Evolutionary conservation across 148 eudicot species (phyloP).

Genomic region (Limonium bicolor): DNA sequence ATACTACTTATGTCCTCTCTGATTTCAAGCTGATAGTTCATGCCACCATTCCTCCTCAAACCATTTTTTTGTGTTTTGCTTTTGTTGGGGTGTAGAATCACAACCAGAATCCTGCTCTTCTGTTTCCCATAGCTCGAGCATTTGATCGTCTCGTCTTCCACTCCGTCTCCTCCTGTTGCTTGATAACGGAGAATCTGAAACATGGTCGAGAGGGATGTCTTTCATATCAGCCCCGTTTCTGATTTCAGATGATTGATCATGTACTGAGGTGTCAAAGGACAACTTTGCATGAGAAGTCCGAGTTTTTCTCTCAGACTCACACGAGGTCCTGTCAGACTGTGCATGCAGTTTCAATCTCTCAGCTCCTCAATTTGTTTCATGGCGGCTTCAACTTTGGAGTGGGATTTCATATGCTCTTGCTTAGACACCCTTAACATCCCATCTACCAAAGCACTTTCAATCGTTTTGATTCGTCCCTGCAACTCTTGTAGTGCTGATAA

Average conservation of each 20-base stretch:
- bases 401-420: slow-evolving; percentile 16
- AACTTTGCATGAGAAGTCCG: slow-evolving; percentile 10
- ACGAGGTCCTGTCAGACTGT: slow-evolving; percentile 8
- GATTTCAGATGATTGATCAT: slow-evolving; percentile 22
- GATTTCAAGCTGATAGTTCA: slow-evolving; percentile 11
- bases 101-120: slow-evolving; percentile 22
- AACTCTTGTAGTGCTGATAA: slow-evolving; percentile 39
- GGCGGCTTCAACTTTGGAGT: slow-evolving; percentile 24
- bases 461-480: slow-evolving; percentile 48
- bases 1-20: slow-evolving; percentile 8
- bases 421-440: slow-evolving; percentile 21
- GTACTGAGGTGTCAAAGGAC: slow-evolving; percentile 19
- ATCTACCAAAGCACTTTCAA: slow-evolving; percentile 25
- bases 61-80: slow-evolving; percentile 18
- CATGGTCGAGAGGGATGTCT: slow-evolving; percentile 82
- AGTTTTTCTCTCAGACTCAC: slow-evolving; percentile 20
- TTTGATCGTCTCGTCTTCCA: slow-evolving; percentile 39
- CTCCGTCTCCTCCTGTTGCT: slow-evolving; percentile 28
- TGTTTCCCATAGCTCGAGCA: slow-evolving; percentile 90
- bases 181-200: slow-evolving; percentile 26
- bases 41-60: slow-evolving; percentile 12
- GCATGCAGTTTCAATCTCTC: slow-evolving; percentile 19
- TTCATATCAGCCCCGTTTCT: slow-evolving; percentile 43
- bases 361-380: slow-evolving; percentile 32
- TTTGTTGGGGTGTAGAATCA: slow-evolving; percentile 12